phyloP scores from a whole-genome alignment of 2,329 filamentous ascomycete genomes.

The Aspergillus hiratsukae region DNA sequence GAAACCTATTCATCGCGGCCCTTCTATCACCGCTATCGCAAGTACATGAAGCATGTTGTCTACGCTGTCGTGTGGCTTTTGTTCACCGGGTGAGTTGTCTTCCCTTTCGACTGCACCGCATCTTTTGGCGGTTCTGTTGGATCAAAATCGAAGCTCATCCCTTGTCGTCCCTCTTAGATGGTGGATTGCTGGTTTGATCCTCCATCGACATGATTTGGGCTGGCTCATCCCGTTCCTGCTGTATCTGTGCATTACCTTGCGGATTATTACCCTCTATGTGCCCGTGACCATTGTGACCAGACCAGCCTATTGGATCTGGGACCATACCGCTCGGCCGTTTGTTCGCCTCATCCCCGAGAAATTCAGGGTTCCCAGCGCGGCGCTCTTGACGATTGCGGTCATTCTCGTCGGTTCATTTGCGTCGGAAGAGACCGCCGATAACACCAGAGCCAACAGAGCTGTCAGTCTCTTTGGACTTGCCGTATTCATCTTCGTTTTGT shows the following conservation, averaged over 20 bases:
- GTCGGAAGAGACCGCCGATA: conserved; percentile 66
- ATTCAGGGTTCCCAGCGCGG: conserved; percentile 60
- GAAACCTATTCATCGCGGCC: conserved; percentile 27
- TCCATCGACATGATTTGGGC: conserved; percentile 68
- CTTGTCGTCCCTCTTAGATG: conserved; percentile 45
- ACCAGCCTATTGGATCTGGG: conserved; percentile 66
- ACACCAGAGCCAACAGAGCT: conserved; percentile 74
- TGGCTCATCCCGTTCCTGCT: conserved; percentile 83
- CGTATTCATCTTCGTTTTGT: conserved; percentile 66
- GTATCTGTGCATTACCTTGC: conserved; percentile 69
- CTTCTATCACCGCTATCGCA: conserved; percentile 20
- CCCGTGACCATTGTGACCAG: conserved; percentile 62
- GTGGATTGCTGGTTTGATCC: conserved; percentile 72
- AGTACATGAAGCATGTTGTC: conserved; percentile 32
- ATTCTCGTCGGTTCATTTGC: conserved; percentile 76
- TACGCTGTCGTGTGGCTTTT: conserved; percentile 47
- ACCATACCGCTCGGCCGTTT: conserved; percentile 56
- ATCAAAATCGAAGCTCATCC: neutral
- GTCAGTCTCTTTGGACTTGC: conserved; percentile 74
- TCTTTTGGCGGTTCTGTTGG: conserved; percentile 1
- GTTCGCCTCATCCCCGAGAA: conserved; percentile 63
- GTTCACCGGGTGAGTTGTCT: conserved; percentile 50
- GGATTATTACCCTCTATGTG: conserved; percentile 69
- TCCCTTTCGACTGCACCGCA: conserved; percentile 7
- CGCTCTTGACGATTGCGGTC: conserved; percentile 60